Evolutionary conservation across 108 stramenopile genomes (phyloP).

Genomic region (Fragilaria crotonensis): DNA sequence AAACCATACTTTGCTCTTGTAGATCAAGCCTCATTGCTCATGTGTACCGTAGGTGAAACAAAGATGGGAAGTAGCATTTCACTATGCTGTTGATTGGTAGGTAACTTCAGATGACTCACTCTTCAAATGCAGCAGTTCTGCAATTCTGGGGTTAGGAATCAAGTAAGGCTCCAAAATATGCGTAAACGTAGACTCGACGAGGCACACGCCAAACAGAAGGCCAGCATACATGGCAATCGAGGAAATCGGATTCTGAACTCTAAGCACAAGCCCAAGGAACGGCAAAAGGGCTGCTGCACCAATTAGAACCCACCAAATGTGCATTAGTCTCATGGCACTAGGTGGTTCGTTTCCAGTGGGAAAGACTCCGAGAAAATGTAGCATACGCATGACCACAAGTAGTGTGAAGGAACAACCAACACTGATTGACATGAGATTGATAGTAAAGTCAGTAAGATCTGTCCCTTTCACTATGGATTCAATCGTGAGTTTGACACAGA

Average conservation of each 20-base stretch:
- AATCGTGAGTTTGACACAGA: conserved; percentile 9
- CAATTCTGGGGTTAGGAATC: too few relatives aligned
- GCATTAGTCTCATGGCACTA: neutral
- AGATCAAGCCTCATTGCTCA: too few relatives aligned
- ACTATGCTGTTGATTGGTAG: too few relatives aligned
- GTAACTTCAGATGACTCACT: too few relatives aligned
- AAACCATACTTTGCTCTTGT: too few relatives aligned
- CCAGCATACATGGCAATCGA: neutral
- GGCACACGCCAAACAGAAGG: neutral
- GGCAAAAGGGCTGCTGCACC: neutral
- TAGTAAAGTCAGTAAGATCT: neutral
- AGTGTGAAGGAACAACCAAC: neutral
- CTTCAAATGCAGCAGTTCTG: too few relatives aligned
- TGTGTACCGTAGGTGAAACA: too few relatives aligned
- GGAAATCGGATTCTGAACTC: neutral
- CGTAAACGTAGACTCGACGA: neutral
- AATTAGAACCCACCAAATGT: neutral
- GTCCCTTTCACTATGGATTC: neutral
- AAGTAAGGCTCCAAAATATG: neutral
- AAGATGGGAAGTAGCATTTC: too few relatives aligned
- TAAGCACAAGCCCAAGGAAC: neutral
- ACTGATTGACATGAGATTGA: neutral
- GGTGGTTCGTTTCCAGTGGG: neutral
- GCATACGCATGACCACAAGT: neutral
- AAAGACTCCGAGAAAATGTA: neutral